A percentile compares a stretch with the other conserved stretches of the same genome.
These are phyloP conservation scores for Mucor mucedo DNA, from an alignment of 371 early-diverging fungal genomes.

Conservation along the genomic window DNA sequence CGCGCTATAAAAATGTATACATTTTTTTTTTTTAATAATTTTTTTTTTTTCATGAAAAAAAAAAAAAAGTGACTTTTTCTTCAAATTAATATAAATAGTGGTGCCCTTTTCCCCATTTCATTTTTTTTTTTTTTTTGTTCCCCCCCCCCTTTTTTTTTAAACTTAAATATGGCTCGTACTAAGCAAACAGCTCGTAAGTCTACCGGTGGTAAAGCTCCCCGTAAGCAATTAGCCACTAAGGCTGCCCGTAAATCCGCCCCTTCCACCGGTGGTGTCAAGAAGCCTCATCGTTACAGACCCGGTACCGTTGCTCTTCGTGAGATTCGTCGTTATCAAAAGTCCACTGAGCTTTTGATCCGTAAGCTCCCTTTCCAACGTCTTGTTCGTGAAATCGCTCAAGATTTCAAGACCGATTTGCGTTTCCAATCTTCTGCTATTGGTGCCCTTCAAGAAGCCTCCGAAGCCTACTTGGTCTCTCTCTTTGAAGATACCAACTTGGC, in stretches of 20 bases:
- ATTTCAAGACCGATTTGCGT: conserved; percentile 97
- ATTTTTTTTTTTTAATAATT: conserved; percentile 3
- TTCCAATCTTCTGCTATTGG: conserved; percentile 98
- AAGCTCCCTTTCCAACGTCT: conserved; percentile 99
- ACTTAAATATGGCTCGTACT: conserved; percentile 87
- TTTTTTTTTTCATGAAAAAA: conserved; percentile 10
- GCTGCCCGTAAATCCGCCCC: conserved; percentile 71
- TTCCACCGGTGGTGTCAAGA: conserved; percentile 69
- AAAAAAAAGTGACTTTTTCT: conserved; percentile 17
- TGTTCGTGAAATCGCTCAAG: conserved; percentile 95
- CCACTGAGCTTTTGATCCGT: conserved; percentile 97
- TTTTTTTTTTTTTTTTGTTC: conserved; percentile 2
- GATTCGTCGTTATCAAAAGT: conserved; percentile 98
- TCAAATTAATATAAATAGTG: conserved; percentile 1
- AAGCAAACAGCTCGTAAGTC: conserved; percentile 99
- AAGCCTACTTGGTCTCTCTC: conserved; percentile 88
- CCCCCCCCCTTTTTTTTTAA: neutral
- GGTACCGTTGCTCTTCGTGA: conserved; percentile 95
- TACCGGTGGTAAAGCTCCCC: conserved; percentile 98
- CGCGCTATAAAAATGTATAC: neutral
- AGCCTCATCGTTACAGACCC: conserved; percentile 88
- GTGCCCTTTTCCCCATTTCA: neutral
- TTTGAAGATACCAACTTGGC: conserved; percentile 85
- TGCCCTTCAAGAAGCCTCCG: conserved; percentile 98
- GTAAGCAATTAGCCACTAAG: conserved; percentile 98